These are phyloP conservation scores for Termitomyces sp. DNA, from an alignment of 768 basidiomycete genomes.

Conservation along the genomic window DNA sequence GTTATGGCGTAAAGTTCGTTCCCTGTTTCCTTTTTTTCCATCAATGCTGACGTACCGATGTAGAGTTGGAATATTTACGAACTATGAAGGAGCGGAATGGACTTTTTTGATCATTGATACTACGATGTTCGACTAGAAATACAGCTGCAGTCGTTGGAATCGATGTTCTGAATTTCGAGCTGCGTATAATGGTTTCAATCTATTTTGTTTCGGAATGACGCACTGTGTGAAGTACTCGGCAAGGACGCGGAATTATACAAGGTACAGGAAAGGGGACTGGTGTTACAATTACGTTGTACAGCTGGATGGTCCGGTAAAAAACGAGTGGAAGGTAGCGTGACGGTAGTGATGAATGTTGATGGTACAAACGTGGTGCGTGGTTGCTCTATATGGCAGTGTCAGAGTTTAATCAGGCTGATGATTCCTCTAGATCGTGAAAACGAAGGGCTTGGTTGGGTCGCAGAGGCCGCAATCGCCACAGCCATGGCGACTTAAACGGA, in stretches of 20 bases:
- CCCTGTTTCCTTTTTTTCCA: neutral
- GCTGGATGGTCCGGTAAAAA: neutral
- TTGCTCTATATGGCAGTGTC: neutral
- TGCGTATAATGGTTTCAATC: constrained; percentile 14
- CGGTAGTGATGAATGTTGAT: neutral
- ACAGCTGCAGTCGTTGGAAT: neutral
- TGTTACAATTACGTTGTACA: neutral
- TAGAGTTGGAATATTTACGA: constrained; percentile 29
- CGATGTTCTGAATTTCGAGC: constrained; percentile 10
- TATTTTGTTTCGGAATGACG: constrained; percentile 3
- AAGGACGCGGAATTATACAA: neutral
- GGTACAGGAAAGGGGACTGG: neutral
- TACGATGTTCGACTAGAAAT: constrained; percentile 1
- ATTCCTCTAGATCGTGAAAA: neutral
- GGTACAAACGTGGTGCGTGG: constrained; percentile 2
- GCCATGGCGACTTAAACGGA: constrained; percentile 7
- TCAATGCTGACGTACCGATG: neutral
- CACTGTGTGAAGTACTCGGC: neutral
- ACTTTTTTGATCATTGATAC: constrained; percentile 2
- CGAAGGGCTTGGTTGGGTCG: constrained; percentile 8
- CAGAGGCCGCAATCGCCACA: constrained; percentile 12
- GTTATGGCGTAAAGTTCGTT: constrained; percentile 62
- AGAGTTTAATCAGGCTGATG: neutral
- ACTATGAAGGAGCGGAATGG: neutral
- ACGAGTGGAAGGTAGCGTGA: neutral